Evolutionary conservation across 352 stramenopile genomes (phyloP).

Genomic region (Lagenidium sp.): DNA sequence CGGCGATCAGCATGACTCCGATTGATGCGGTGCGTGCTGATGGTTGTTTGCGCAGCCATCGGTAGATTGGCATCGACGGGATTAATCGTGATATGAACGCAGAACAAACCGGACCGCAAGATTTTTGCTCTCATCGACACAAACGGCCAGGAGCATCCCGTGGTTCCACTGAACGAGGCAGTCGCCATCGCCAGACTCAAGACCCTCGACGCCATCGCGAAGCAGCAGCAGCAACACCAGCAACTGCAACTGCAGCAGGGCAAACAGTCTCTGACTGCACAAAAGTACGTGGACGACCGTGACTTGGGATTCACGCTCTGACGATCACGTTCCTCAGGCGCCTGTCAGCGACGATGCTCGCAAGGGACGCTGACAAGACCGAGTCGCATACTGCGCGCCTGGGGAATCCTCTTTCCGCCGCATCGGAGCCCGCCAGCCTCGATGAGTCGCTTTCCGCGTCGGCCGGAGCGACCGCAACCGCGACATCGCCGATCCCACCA

Average conservation of each 20-base stretch:
- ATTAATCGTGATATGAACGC: background rate
- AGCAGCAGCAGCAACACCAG: background rate
- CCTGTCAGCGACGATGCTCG: too few relatives aligned
- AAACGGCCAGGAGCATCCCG: constrained; percentile 24
- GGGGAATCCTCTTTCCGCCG: too few relatives aligned
- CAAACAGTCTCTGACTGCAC: too few relatives aligned
- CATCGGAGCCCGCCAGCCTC: too few relatives aligned
- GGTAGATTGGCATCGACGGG: too few relatives aligned
- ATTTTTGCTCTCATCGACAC: constrained; percentile 45
- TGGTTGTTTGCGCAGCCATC: too few relatives aligned
- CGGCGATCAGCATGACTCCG: constrained; percentile 29
- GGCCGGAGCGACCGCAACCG: background rate
- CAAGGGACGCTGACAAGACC: too few relatives aligned
- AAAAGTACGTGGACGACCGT: too few relatives aligned
- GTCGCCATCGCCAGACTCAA: constrained; percentile 45
- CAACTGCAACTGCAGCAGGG: constrained; percentile 1
- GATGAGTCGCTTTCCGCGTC: background rate
- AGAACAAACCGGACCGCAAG: constrained; percentile 55
- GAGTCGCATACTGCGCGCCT: too few relatives aligned
- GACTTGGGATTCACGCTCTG: too few relatives aligned
- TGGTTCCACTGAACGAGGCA: constrained; percentile 42
- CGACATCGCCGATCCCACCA: background rate
- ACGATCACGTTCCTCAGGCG: too few relatives aligned
- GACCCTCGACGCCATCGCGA: constrained; percentile 9
- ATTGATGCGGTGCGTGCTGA: constrained; percentile 30